Percentiles rank a stretch among this genome's conserved stretches.
phyloP scores from a whole-genome alignment of 805 yeast species.

The Lachancea nothofagi region DNA sequence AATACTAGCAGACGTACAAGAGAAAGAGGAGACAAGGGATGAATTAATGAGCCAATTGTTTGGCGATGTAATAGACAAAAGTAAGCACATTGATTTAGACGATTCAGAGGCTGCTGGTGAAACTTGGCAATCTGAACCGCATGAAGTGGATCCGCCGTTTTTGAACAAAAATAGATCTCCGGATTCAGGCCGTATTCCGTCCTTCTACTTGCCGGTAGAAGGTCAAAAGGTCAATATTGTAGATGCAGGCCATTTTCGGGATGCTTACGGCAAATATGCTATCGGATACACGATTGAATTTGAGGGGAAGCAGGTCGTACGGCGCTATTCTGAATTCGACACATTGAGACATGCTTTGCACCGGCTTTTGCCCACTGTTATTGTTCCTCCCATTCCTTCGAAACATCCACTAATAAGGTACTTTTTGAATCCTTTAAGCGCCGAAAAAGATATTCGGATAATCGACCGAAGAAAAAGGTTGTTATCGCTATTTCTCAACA shows the following conservation, averaged over 20 bases:
- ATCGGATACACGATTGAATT: conserved; percentile 75
- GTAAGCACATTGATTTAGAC: background rate
- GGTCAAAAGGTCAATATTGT: conserved; percentile 41
- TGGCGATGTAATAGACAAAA: conserved; percentile 3
- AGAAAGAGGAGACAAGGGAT: conserved; percentile 10
- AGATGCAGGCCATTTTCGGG: conserved; percentile 84
- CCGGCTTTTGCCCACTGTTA: conserved; percentile 68
- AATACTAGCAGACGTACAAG: conserved; percentile 7
- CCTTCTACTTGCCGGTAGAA: background rate
- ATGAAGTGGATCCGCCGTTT: background rate
- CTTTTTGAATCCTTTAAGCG: conserved; percentile 39
- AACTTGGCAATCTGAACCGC: background rate
- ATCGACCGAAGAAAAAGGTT: conserved; percentile 70
- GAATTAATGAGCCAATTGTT: conserved; percentile 9
- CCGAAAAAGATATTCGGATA: conserved; percentile 39
- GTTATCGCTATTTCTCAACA: conserved; percentile 69
- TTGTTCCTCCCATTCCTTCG: conserved; percentile 93
- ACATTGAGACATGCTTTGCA: conserved; percentile 65
- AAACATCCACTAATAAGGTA: conserved; percentile 59
- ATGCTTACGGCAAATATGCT: conserved; percentile 69
- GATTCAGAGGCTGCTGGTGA: conserved; percentile 1
- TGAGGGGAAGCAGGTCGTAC: conserved; percentile 55
- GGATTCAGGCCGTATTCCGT: background rate
- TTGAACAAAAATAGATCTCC: background rate
- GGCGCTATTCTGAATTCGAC: conserved; percentile 92